A percentile compares a stretch with the other conserved stretches of the same genome.
Evolutionary conservation across 208 protist genomes (phyloP).

Genomic region (Crithidia fasciculata): DNA sequence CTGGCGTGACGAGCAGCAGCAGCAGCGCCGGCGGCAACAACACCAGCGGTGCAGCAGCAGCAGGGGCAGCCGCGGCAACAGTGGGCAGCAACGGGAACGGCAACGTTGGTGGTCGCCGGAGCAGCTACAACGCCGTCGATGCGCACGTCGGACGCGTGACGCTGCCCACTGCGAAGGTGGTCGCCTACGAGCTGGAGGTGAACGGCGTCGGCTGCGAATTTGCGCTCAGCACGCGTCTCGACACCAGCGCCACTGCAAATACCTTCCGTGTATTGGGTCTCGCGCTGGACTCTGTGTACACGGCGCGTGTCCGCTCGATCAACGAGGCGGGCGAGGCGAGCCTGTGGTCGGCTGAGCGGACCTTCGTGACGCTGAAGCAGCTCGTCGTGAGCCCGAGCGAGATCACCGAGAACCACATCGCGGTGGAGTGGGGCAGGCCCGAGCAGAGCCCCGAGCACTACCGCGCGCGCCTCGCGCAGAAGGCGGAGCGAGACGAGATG

Average conservation of each 20-base stretch:
- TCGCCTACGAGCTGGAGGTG: conserved; percentile 70
- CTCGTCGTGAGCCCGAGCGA: conserved; percentile 60
- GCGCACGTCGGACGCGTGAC: conserved; percentile 17
- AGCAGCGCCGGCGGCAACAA: not conserved
- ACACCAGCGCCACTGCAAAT: conserved; percentile 17
- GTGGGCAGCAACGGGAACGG: not conserved
- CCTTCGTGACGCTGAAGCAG: conserved; percentile 66
- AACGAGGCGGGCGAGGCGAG: conserved; percentile 56
- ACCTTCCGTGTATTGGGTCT: conserved; percentile 60
- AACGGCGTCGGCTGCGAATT: conserved; percentile 38
- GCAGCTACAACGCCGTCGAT: not conserved
- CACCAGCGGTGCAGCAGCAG: not conserved
- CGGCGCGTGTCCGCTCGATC: conserved; percentile 62
- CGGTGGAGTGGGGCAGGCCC: conserved; percentile 71
- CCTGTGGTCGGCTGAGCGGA: conserved; percentile 70
- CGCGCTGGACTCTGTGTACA: conserved; percentile 64
- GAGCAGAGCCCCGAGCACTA: conserved; percentile 59
- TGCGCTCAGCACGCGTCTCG: conserved; percentile 27
- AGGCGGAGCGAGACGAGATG: conserved; percentile 11
- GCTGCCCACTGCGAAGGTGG: conserved; percentile 44
- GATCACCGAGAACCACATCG: conserved; percentile 79
- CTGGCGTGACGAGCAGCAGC: not conserved
- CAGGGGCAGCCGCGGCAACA: no score
- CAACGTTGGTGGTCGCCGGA: not conserved
- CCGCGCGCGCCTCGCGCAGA: conserved; percentile 10